These are phyloP conservation scores for Rhodotorula sp. DNA, from an alignment of 1,284 basidiomycete species.

Conservation along the genomic window DNA sequence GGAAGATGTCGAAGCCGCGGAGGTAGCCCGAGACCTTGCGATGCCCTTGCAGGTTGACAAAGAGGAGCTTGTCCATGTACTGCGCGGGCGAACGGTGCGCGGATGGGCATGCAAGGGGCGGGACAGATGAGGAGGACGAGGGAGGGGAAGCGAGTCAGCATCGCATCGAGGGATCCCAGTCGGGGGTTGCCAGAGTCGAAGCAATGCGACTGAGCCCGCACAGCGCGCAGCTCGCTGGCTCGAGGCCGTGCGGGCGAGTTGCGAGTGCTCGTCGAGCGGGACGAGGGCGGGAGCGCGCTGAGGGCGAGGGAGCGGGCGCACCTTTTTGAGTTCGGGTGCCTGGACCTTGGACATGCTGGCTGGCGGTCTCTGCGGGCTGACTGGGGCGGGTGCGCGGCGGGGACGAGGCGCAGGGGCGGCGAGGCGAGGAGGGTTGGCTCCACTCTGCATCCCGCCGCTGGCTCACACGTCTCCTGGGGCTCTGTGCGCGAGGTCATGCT, in stretches of 20 bases:
- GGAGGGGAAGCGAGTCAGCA: neutral
- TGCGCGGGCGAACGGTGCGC: constrained; percentile 49
- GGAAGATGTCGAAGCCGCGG: constrained; percentile 96
- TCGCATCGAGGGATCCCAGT: neutral
- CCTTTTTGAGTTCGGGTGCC: constrained; percentile 43
- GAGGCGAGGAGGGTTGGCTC: neutral
- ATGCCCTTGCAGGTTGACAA: constrained; percentile 92
- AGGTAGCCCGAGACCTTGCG: constrained; percentile 94
- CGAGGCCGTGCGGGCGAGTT: too few relatives aligned
- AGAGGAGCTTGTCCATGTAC: constrained; percentile 99
- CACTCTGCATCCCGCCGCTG: too few relatives aligned
- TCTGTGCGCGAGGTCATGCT: too few relatives aligned
- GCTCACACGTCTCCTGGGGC: too few relatives aligned
- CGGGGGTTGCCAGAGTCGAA: too few relatives aligned
- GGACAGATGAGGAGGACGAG: neutral
- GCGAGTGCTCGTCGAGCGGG: too few relatives aligned
- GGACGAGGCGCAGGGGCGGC: neutral
- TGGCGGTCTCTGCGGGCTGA: too few relatives aligned
- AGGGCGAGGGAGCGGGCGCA: neutral
- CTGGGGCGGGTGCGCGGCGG: neutral
- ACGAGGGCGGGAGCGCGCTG: neutral
- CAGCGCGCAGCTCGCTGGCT: too few relatives aligned
- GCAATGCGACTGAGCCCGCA: too few relatives aligned
- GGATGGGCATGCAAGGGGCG: neutral
- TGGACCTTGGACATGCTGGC: constrained; percentile 33